These are phyloP conservation scores for Podospora conica DNA, from an alignment of 495 filamentous ascomycete genomes.

Conservation along the genomic window DNA sequence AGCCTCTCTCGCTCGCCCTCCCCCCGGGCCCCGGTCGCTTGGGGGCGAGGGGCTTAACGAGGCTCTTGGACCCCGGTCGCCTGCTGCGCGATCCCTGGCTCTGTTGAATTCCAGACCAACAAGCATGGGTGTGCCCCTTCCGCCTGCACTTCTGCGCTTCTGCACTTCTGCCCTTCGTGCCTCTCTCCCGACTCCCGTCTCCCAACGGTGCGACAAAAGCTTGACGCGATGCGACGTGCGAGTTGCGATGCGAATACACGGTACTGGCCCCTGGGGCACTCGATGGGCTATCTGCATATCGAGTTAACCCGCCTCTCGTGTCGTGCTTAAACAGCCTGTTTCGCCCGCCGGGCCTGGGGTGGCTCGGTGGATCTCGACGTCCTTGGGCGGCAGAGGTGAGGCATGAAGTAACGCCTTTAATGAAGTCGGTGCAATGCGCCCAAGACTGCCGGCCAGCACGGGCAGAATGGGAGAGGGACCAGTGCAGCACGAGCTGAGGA, in stretches of 20 bases:
- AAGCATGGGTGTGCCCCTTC: not conserved
- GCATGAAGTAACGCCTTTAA: constrained; percentile 24
- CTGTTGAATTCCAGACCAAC: constrained; percentile 19
- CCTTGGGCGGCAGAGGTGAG: constrained; percentile 21
- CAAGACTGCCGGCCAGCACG: constrained; percentile 6
- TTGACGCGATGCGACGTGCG: constrained; percentile 1
- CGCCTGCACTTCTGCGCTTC: too few species aligned
- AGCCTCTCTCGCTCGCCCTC: constrained; percentile 1
- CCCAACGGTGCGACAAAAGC: constrained; percentile 5
- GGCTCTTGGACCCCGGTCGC: constrained; percentile 18
- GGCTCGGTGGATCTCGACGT: constrained; percentile 20
- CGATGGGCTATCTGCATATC: not conserved
- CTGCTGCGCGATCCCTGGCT: constrained; percentile 22
- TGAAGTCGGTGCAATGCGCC: constrained; percentile 12
- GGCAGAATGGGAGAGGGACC: not conserved
- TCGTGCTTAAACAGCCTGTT: constrained; percentile 25
- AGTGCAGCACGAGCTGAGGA: not conserved
- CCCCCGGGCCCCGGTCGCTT: constrained; percentile 13
- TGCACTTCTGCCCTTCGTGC: not conserved
- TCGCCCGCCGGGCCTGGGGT: constrained; percentile 18
- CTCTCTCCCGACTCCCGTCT: not conserved
- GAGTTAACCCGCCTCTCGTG: constrained; percentile 10
- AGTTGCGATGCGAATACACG: not conserved
- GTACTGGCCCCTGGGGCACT: too few species aligned
- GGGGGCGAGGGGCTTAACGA: constrained; percentile 14